A percentile compares a stretch with the other conserved stretches of the same genome.
phyloP scores from a whole-genome alignment of 345 rosid genomes.

The Hevea brasiliensis region DNA sequence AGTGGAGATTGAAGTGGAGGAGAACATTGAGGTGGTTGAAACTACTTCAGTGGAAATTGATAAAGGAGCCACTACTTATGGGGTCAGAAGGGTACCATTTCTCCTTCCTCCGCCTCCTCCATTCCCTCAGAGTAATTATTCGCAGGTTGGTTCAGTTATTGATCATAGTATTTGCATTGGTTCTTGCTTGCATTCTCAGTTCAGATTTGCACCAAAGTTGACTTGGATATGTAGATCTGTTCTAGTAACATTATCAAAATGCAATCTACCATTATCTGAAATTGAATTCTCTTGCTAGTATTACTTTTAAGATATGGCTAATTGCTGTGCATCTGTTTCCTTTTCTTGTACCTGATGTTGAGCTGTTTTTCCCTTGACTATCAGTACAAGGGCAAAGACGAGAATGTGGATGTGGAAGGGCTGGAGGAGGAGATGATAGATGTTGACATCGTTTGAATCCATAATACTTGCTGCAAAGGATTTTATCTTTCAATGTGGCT shows the following conservation, averaged over 20 bases:
- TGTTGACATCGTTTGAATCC: constrained; percentile 25
- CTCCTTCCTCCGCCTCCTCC: constrained; percentile 51
- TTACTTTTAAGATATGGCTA: not conserved
- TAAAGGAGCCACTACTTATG: constrained; percentile 9
- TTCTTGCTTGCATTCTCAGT: not conserved
- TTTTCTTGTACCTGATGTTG: not conserved
- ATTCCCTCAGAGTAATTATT: constrained; percentile 38
- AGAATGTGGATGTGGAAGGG: constrained; percentile 41
- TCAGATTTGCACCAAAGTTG: not conserved
- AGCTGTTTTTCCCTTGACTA: not conserved
- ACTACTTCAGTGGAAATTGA: constrained; percentile 21
- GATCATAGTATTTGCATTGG: not conserved
- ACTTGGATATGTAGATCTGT: not conserved
- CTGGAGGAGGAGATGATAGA: constrained; percentile 33
- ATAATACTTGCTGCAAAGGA: not conserved
- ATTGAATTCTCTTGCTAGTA: not conserved
- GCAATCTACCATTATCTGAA: not conserved
- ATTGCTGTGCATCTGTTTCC: not conserved
- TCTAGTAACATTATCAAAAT: not conserved
- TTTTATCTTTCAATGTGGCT: not conserved
- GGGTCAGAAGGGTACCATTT: constrained; percentile 38
- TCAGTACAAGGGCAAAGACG: constrained; percentile 50
- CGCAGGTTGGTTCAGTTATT: constrained; percentile 34
- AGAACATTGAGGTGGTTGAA: constrained; percentile 43
- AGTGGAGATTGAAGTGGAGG: constrained; percentile 54